Evolutionary conservation across 495 filamentous ascomycete genomes (phyloP).

Genomic region (Aspergillus biplanus): DNA sequence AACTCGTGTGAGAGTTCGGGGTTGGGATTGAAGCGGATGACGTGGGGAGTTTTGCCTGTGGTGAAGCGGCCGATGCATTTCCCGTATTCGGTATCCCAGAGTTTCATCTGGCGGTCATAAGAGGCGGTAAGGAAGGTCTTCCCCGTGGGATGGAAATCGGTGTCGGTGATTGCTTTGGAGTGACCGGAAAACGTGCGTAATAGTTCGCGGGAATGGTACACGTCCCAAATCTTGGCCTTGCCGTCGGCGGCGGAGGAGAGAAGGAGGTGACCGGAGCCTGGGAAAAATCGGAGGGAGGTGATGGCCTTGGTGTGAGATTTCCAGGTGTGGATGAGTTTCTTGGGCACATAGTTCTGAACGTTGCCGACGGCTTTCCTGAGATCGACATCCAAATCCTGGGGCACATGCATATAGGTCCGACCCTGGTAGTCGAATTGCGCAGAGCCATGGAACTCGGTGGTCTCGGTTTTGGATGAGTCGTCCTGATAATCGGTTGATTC

Average conservation of each 20-base stretch:
- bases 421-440: slow-evolving; percentile 88
- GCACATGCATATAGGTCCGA: slow-evolving; percentile 80
- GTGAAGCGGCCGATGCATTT: slow-evolving; percentile 83
- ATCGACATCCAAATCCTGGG: slow-evolving; percentile 92
- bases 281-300: slow-evolving; percentile 86
- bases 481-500: slow-evolving; percentile 63
- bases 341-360: slow-evolving; percentile 86
- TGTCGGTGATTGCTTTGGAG: slow-evolving; percentile 85
- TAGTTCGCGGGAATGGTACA: slow-evolving; percentile 85
- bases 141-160: slow-evolving; percentile 82
- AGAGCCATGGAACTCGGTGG: slow-evolving; percentile 84
- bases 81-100: slow-evolving; percentile 98
- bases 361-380: slow-evolving; percentile 78
- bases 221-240: slow-evolving; percentile 93
- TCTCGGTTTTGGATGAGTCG: slow-evolving; percentile 64
- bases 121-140: slow-evolving; percentile 87
- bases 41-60: slow-evolving; percentile 92
- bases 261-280: slow-evolving; percentile 81
- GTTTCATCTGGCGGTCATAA: slow-evolving; percentile 92
- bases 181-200: slow-evolving; percentile 90
- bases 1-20: slow-evolving; percentile 83
- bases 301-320: slow-evolving; percentile 84
- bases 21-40: slow-evolving; percentile 87
- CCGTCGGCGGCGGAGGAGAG: slow-evolving; percentile 84
- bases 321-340: slow-evolving; percentile 91